Base-by-base conservation (phyloP, 208 protist genomes). In the Leishmania mexicana region DNA sequence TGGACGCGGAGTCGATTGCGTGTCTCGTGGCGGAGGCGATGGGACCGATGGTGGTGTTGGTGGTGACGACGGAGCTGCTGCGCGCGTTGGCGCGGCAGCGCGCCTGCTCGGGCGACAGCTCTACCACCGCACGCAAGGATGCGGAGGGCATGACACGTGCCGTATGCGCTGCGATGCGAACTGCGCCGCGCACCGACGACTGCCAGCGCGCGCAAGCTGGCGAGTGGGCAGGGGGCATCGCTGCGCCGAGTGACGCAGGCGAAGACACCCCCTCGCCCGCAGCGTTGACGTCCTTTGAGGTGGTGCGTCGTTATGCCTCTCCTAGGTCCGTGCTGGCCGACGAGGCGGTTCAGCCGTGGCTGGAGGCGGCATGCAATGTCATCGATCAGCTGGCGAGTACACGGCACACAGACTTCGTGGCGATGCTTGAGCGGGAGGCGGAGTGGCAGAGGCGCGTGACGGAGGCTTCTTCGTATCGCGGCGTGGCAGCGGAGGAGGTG, bases 351-450 rank as follows among this genome's bases (percentile, higher is more conserved):
- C 65, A 79, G 60, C 54, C 75, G 64, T 83, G 54, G 60, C 42
- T 86, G n/a, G 54, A 47, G 64, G 78, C 64, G 8, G 72, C 78
- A 10, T 82, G 78, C 47, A 24, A 70, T 51, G 64, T 81, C 21
- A 38, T 86, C 38, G 83, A 86, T 53, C 64, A 64, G 38, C 53
- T 86, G 62, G 62, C 83, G 40, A 83, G 83, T 40, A 42, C 47
- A 0, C 35, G 68, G 13, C 47, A 62, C 10, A 60, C 73, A 10
- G 83, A 70, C 47, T 86, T 86, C 28, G 24, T 86, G 38, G 60
- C 54, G 2, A 67, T 83, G 24, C 75, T 86, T 75, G 47, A 45
- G 42, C 73, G 75, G 11, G 83, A 86, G 49, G 83, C 83, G 3
- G 65, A 17, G 73, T 82, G 78, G 83, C 51, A 51, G 75, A 64